Conservation (phyloP, 1,284 basidiomycete genomes). For the Marasmius fiardii region DNA sequence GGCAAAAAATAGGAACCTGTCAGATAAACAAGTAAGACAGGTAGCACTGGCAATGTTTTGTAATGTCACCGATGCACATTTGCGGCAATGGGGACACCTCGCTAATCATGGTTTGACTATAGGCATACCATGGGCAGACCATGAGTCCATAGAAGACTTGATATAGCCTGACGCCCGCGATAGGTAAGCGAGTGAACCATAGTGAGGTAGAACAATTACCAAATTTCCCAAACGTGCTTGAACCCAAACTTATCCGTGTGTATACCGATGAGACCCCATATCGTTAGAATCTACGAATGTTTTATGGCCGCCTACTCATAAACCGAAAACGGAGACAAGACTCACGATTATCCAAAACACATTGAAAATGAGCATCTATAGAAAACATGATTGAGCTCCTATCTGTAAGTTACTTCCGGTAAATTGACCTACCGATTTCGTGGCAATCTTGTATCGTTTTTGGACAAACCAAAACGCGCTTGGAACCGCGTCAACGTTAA, state of each 20-base stretch:
- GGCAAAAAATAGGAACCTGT: constrained; percentile 74
- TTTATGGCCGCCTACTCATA: not conserved
- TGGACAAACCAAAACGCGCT: constrained; percentile 79
- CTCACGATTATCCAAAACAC: constrained; percentile 69
- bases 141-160: constrained; percentile 74
- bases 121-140: constrained; percentile 85
- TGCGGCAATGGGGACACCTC: constrained; percentile 76
- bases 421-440: constrained; percentile 55
- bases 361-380: constrained; percentile 70
- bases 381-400: constrained; percentile 4
- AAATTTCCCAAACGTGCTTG: constrained; percentile 81
- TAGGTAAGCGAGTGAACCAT: not conserved
- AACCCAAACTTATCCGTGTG: constrained; percentile 76
- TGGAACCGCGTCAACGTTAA: constrained; percentile 2
- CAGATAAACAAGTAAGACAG: constrained; percentile 10
- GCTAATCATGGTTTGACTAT: constrained; percentile 82
- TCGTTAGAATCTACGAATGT: constrained; percentile 50
- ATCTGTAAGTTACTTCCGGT: not conserved
- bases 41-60: constrained; percentile 4
- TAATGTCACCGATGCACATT: constrained; percentile 42
- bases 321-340: not conserved
- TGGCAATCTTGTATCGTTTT: constrained; percentile 65
- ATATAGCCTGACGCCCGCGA: constrained; percentile 44
- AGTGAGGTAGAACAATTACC: constrained; percentile 34
- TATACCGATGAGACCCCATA: constrained; percentile 78